These are phyloP conservation scores for Monosporascus sp. DNA, from an alignment of 2,329 filamentous ascomycete species.

Conservation along the genomic window DNA sequence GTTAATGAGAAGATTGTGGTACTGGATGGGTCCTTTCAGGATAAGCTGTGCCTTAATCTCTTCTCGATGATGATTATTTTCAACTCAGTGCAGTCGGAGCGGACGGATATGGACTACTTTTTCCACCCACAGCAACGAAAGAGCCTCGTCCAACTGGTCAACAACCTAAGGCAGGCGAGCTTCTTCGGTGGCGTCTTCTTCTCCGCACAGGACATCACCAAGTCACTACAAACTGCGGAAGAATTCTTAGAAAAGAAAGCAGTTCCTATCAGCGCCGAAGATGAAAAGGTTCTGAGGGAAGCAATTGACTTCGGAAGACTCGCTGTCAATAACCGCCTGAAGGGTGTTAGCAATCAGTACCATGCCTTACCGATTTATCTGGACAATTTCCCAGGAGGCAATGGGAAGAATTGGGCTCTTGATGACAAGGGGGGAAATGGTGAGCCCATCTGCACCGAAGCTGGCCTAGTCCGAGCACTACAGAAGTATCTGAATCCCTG, in stretches of 20 bases:
- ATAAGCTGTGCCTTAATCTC: slow-evolving; percentile 76
- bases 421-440: slow-evolving; percentile 45
- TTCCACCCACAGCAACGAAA: slow-evolving; percentile 74
- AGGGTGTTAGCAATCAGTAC: slow-evolving; percentile 60
- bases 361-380: slow-evolving; percentile 78
- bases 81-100: slow-evolving; percentile 84
- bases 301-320: slow-evolving; percentile 62
- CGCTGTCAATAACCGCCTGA: slow-evolving; percentile 57
- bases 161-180: slow-evolving; percentile 75
- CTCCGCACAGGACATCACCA: slow-evolving; percentile 55
- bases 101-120: slow-evolving; percentile 80
- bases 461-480: slow-evolving; percentile 45
- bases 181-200: slow-evolving; percentile 84
- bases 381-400: slow-evolving; percentile 58
- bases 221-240: slow-evolving; percentile 60
- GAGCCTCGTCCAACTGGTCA: slow-evolving; percentile 62
- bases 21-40: slow-evolving; percentile 78
- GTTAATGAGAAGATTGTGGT: slow-evolving; percentile 68
- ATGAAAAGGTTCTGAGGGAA: slow-evolving; percentile 55
- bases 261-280: slow-evolving; percentile 54
- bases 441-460: slow-evolving; percentile 39
- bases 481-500: slow-evolving; percentile 49
- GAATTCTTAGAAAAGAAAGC: slow-evolving; percentile 62
- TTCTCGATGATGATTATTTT: slow-evolving; percentile 81
- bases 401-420: slow-evolving; percentile 64